Evolutionary conservation across 257 asterid genomes (phyloP), one percentile per base, ranked within the genome.

Genomic region (Asclepias syriaca): DNA sequence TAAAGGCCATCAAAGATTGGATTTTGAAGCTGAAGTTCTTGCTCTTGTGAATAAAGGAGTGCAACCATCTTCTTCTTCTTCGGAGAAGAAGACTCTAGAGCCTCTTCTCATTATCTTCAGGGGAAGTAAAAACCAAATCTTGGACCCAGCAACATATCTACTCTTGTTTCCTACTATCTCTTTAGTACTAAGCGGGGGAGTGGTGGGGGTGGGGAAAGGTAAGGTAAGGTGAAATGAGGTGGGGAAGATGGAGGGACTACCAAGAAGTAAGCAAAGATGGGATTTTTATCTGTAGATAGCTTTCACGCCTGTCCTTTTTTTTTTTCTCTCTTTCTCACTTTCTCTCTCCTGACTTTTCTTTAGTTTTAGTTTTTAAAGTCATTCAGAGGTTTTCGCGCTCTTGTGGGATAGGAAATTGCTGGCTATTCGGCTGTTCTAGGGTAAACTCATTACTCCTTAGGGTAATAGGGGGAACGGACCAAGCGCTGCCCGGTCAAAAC

Each of bases 241-340:
- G 34, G 65, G 59, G 57, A 19, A 72, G 24, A 76, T 13, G 19
- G 18, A 49, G 58, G 69, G 45, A 63, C 29, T 37, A 34, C 64
- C 48, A 79, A 78, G 78, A 74, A 73, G 80, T 59, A 61, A 81
- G 86, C 77, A 73, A 75, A 49, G 74, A 51, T 72, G 83, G 80
- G 89, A 80, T 92, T 90, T 66, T 90, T 90, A 86, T 87, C 86
- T 78, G 87, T 37, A 79, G 86, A 81, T 66, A 57, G 84, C 88
- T 86, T 78, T 84, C 96, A 93, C 89, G 94, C 92, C 84, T 79
- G 94, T 85, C 95, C 87, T 83, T 78, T 83, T 82, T 75, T 73
- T 46, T 48, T 34, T 34, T 34, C 53, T n/a, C 60, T 48, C 27
- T 46, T 19, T 1, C 34, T 29, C 48, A 46, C 40, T 46, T 39